These are phyloP conservation scores for Trichosporon asahii DNA, from an alignment of 1,284 basidiomycete genomes.

Conservation along the genomic window DNA sequence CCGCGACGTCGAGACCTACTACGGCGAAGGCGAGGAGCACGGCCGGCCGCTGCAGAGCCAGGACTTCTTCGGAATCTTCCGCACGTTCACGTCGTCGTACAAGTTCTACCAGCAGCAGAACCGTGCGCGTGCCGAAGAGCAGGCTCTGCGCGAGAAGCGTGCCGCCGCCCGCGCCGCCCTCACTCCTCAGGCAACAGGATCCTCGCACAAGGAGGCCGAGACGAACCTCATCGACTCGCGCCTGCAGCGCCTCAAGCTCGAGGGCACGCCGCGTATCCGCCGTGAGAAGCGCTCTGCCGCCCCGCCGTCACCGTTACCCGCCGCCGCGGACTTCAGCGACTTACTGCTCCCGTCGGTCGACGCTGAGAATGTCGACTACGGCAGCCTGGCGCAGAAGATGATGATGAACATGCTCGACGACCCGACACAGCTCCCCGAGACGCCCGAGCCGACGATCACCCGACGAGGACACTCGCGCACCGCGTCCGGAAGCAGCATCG, in stretches of 20 bases:
- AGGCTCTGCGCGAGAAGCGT: slow-evolving; percentile 40
- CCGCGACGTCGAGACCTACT: slow-evolving; percentile 77
- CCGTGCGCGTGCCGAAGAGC: slow-evolving; percentile 54
- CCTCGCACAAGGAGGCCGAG: slow-evolving; percentile 34
- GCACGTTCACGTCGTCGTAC: slow-evolving; percentile 89
- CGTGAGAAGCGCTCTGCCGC: slow-evolving; percentile 45
- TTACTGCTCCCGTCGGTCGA: slow-evolving; percentile 52
- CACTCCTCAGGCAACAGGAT: slow-evolving; percentile 48
- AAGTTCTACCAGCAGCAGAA: slow-evolving; percentile 85
- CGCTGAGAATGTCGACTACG: slow-evolving; percentile 36
- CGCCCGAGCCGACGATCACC: background rate
- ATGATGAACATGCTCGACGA: slow-evolving; percentile 29
- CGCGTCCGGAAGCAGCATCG: background rate
- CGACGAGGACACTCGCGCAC: background rate
- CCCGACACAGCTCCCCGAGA: slow-evolving; percentile 10
- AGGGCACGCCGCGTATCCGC: slow-evolving; percentile 59
- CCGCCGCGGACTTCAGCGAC: slow-evolving; percentile 51
- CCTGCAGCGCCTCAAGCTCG: slow-evolving; percentile 66
- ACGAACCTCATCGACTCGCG: slow-evolving; percentile 68
- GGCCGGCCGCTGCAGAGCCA: slow-evolving; percentile 47
- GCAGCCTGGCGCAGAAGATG: slow-evolving; percentile 37
- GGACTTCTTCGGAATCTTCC: slow-evolving; percentile 92
- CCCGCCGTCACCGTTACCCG: slow-evolving; percentile 48
- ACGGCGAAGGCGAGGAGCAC: slow-evolving; percentile 81
- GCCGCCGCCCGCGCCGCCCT: slow-evolving; percentile 44